Percentiles rank a stretch among this genome's conserved stretches.
Conservation (phyloP, 805 yeast species). For the Yamadazyma akitaensis region DNA sequence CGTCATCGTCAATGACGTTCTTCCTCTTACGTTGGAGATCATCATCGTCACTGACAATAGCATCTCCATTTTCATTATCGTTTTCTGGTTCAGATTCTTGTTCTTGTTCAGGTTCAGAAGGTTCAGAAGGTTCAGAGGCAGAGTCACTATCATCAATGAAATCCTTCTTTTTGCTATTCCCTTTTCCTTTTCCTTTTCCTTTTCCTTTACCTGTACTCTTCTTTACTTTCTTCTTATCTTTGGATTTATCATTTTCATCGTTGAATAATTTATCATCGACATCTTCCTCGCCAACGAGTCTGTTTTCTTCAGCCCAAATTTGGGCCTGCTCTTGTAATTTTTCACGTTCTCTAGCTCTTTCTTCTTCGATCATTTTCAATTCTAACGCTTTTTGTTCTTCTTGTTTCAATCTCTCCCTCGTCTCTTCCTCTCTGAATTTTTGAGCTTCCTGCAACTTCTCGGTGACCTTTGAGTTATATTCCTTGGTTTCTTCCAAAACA, state of each 20-base stretch:
- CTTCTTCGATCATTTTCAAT: constrained; percentile 46
- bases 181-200: constrained; percentile 17
- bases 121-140: constrained; percentile 15
- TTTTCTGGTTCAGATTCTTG: constrained; percentile 18
- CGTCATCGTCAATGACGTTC: constrained; percentile 17
- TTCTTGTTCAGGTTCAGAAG: constrained; percentile 11
- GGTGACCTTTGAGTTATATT: constrained; percentile 54
- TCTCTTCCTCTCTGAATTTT: constrained; percentile 59
- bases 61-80: constrained; percentile 25
- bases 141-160: constrained; percentile 30
- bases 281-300: constrained; percentile 35
- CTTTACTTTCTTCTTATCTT: constrained; percentile 25
- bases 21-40: constrained; percentile 20
- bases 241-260: constrained; percentile 33
- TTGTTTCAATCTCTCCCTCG: constrained; percentile 28
- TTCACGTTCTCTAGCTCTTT: constrained; percentile 43
- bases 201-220: constrained; percentile 23
- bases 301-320: constrained; percentile 45
- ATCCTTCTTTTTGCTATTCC: constrained; percentile 25
- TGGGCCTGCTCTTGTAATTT: constrained; percentile 50
- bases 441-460: constrained; percentile 72
- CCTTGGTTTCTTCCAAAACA: constrained; percentile 67
- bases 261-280: constrained; percentile 29
- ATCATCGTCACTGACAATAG: constrained; percentile 5
- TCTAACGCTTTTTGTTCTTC: constrained; percentile 42